phyloP scores from a whole-genome alignment of 257 asterid genomes.

The Verbena officinalis region DNA sequence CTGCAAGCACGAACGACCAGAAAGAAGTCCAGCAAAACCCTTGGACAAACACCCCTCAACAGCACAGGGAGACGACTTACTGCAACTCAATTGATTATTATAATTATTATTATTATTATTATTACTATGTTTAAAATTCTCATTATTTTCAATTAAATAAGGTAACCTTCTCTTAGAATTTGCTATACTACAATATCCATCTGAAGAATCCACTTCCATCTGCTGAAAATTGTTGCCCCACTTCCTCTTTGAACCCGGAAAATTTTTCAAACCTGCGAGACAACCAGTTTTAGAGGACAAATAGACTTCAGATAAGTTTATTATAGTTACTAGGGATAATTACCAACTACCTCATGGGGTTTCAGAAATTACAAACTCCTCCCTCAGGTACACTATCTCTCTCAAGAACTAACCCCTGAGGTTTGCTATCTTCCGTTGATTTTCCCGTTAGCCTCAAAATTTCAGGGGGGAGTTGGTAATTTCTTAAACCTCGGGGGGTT shows the following conservation, averaged over 20 bases:
- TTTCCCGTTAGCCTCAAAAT: too few relatives aligned
- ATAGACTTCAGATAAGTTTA: background rate
- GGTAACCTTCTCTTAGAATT: conserved; percentile 48
- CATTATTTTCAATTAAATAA: conserved; percentile 35
- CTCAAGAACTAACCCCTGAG: too few relatives aligned
- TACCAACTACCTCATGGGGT: too few relatives aligned
- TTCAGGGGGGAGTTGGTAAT: too few relatives aligned
- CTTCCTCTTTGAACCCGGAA: conserved; percentile 84
- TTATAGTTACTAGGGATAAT: background rate
- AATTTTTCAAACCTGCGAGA: conserved; percentile 54
- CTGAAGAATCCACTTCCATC: conserved; percentile 33
- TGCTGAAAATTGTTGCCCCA: conserved; percentile 36
- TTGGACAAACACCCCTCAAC: conserved; percentile 82
- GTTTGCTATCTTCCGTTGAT: too few relatives aligned
- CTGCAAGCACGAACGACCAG: conserved; percentile 57
- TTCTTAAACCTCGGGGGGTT: too few relatives aligned
- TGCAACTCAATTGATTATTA: conserved; percentile 37
- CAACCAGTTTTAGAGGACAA: conserved; percentile 27
- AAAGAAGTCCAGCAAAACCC: conserved; percentile 79
- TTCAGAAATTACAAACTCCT: too few relatives aligned
- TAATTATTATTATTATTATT: conserved; percentile 43
- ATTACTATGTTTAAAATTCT: conserved; percentile 38
- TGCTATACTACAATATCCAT: conserved; percentile 24
- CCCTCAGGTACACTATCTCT: too few relatives aligned
- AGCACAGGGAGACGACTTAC: conserved; percentile 59